phyloP scores from a whole-genome alignment of 176 grass and related monocot genomes.

The Paspalum vaginatum region DNA sequence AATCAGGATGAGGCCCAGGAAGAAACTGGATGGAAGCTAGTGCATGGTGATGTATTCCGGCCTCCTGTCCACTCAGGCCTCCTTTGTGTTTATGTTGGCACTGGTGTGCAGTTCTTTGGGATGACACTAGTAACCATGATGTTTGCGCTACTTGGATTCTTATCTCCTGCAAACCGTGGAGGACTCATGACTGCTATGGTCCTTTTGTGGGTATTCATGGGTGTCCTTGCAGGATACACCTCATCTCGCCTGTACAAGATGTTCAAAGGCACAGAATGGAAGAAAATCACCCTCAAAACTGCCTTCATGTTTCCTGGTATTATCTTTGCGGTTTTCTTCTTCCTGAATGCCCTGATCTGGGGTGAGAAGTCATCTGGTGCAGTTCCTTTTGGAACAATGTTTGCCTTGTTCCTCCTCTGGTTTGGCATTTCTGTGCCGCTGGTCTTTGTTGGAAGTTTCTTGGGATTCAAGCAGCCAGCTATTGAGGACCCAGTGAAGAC shows the following conservation, averaged over 20 bases:
- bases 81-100: conserved; percentile 83
- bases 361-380: conserved; percentile 83
- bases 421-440: conserved; percentile 81
- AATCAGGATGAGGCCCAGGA: conserved; percentile 78
- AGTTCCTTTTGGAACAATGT: conserved; percentile 86
- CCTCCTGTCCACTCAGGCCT: conserved; percentile 75
- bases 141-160: conserved; percentile 78
- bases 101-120: conserved; percentile 75
- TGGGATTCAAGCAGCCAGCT: conserved; percentile 76
- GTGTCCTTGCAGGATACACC: conserved; percentile 69
- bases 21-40: conserved; percentile 89
- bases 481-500: conserved; percentile 78
- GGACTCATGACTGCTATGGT: conserved; percentile 84
- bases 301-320: conserved; percentile 85
- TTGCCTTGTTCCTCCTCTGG: conserved; percentile 72
- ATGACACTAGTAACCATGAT: conserved; percentile 85
- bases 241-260: conserved; percentile 82
- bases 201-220: conserved; percentile 85
- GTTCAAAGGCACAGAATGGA: conserved; percentile 85
- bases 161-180: conserved; percentile 76
- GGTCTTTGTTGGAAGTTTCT: conserved; percentile 80
- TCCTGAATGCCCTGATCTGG: conserved; percentile 83
- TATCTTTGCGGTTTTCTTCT: conserved; percentile 69
- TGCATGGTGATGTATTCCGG: conserved; percentile 77
- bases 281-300: conserved; percentile 81